A percentile compares a stretch with the other conserved stretches of the same genome.
Conservation (phyloP, 805 yeast genomes). For the Zygosaccharomyces gambellarensis region DNA sequence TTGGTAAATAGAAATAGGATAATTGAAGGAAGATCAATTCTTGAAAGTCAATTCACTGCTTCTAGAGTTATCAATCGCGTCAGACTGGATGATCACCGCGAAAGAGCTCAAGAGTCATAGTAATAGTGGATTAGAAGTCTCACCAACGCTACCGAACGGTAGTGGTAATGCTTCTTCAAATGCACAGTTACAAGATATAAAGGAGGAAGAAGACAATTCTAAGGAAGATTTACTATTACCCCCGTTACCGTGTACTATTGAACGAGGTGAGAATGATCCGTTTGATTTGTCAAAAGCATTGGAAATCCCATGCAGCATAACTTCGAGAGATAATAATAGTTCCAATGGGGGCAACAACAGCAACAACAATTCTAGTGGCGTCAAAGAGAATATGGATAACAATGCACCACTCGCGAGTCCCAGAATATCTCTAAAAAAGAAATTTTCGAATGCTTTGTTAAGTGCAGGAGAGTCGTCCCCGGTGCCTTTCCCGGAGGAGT, state of each 20-base stretch:
- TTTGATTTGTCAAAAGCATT: constrained; percentile 32
- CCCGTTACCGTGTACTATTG: constrained; percentile 20
- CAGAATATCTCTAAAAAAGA: constrained; percentile 21
- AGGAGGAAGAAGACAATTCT: constrained; percentile 27
- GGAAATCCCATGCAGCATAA: constrained; percentile 20
- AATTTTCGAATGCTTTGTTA: constrained; percentile 18
- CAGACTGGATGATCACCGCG: neutral
- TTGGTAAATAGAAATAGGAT: neutral
- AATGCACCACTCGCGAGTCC: constrained; percentile 13
- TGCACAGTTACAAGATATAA: constrained; percentile 24
- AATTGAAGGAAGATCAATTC: neutral
- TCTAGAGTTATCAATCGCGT: neutral
- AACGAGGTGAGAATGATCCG: constrained; percentile 15
- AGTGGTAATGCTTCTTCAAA: neutral
- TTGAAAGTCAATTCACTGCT: neutral
- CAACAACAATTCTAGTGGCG: constrained; percentile 1
- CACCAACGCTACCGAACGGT: neutral
- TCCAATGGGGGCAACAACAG: constrained; percentile 1
- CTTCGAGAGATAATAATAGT: constrained; percentile 4
- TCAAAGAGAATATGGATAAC: neutral
- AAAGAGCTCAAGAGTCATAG: constrained; percentile 3
- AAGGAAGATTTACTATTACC: constrained; percentile 24
- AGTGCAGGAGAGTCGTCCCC: constrained; percentile 6
- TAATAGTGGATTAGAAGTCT: neutral
- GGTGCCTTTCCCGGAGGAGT: constrained; percentile 9